phyloP scores from a whole-genome alignment of 805 yeast genomes.

The Zygotorulaspora florentina region DNA sequence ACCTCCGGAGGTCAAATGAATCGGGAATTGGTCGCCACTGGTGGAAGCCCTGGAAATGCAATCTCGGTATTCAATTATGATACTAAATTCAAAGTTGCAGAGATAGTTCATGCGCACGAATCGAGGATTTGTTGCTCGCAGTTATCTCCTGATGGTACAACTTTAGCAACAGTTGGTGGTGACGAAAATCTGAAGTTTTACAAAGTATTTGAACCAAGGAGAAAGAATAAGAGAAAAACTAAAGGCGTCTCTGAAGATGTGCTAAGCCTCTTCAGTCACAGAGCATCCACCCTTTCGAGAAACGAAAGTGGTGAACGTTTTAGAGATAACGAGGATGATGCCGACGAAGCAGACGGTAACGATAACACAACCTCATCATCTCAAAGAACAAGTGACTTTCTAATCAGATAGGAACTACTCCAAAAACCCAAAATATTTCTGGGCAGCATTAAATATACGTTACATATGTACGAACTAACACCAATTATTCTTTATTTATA shows the following conservation, averaged over 20 bases:
- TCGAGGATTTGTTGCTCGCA: constrained; percentile 79
- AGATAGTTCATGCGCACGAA: constrained; percentile 82
- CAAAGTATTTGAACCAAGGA: constrained; percentile 70
- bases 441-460: background rate
- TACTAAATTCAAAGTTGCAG: constrained; percentile 80
- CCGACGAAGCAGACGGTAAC: constrained; percentile 12
- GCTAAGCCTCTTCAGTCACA: constrained; percentile 11
- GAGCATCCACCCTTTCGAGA: constrained; percentile 7
- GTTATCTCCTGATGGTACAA: constrained; percentile 83
- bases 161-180: constrained; percentile 91
- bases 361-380: constrained; percentile 14
- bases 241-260: constrained; percentile 26
- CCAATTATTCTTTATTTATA: background rate
- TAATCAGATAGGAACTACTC: constrained; percentile 20
- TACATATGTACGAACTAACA: background rate
- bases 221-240: constrained; percentile 36
- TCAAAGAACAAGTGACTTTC: constrained; percentile 22
- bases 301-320: constrained; percentile 9
- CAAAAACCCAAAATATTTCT: constrained; percentile 4
- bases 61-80: constrained; percentile 84
- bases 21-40: constrained; percentile 83
- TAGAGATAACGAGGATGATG: constrained; percentile 5
- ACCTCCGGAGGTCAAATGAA: constrained; percentile 18
- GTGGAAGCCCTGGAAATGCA: constrained; percentile 87
- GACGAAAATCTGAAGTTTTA: constrained; percentile 96